Percentiles rank a stretch among this genome's conserved stretches.
phyloP scores from a whole-genome alignment of 2,329 filamentous ascomycete species.

The Scolecobasidium constrictum region DNA sequence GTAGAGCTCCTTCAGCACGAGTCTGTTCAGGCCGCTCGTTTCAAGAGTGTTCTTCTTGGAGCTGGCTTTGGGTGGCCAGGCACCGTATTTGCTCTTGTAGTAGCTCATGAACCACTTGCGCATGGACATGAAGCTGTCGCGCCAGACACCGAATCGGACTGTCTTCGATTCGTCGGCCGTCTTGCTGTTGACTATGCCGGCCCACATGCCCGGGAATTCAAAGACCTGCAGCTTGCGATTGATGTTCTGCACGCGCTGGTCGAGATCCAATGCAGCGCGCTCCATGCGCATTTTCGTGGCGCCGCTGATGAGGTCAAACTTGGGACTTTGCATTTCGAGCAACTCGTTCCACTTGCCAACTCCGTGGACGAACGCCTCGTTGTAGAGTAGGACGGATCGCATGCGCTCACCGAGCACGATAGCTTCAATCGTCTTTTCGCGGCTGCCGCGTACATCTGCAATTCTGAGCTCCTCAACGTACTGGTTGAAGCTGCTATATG shows the following conservation, averaged over 20 bases:
- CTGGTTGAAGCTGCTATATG: slow-evolving; percentile 54
- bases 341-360: slow-evolving; percentile 73
- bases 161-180: slow-evolving; percentile 64
- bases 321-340: slow-evolving; percentile 55
- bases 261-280: slow-evolving; percentile 68
- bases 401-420: slow-evolving; percentile 83
- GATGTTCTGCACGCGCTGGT: slow-evolving; percentile 59
- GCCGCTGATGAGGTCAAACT: slow-evolving; percentile 59
- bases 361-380: slow-evolving; percentile 83
- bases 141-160: slow-evolving; percentile 80
- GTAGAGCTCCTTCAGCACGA: slow-evolving; percentile 74
- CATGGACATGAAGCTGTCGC: slow-evolving; percentile 60
- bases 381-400: slow-evolving; percentile 72
- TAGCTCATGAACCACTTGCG: slow-evolving; percentile 61
- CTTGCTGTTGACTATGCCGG: slow-evolving; percentile 76
- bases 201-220: slow-evolving; percentile 82
- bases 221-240: slow-evolving; percentile 72
- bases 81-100: slow-evolving; percentile 57
- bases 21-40: slow-evolving; percentile 74
- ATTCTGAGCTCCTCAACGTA: slow-evolving; percentile 70
- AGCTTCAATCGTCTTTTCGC: slow-evolving; percentile 81
- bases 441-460: slow-evolving; percentile 68
- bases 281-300: slow-evolving; percentile 72
- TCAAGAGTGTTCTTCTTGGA: slow-evolving; percentile 87
- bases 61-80: slow-evolving; percentile 82